Evolutionary conservation across 345 rosid species (phyloP), one percentile per base, ranked within the genome.

Genomic region (Eucalyptus leucophloia): DNA sequence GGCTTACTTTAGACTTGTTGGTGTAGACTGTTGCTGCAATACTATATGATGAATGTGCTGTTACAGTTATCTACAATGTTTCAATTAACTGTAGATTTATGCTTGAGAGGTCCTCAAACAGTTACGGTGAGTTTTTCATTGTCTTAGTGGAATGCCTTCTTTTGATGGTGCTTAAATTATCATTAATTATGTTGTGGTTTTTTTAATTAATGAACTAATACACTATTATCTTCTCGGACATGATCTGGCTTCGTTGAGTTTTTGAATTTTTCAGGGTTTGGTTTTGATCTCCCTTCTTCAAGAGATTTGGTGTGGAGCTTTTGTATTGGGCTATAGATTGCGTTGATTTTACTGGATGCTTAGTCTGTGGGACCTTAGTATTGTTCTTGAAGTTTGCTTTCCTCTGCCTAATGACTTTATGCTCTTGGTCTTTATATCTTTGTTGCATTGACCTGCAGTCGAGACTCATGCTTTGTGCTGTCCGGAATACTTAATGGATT

Each of bases 31-130:
- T 96, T 93, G 95, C 96, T 92, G 92, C 97, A 92, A 92, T 94
- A 86, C 92, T 98, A 87, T 98, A 94, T 88, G 98, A 95, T 90
- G 99, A 98, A 93, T 98, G 99, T 89, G 96, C 98, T 60, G 86
- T 95, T 77, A 93, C 96, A 87, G 94, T 97, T 90, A 93, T 97
- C 91, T 94, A 95, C 90, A 94, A 95, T 83, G 92, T 98, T 93
- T 90, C 97, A 90, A 94, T 98, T 91, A 97, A 97, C 91, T 97
- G 99, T 89, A 93, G 97, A 94, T 96, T 94, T 92, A 97, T 97
- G 99, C 96, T 96, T 90, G 99, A 96, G 96, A 95, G 98, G 92
- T 95, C 97, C 86, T 95, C 99, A 14, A 98, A 96, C 88, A 98
- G 92, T 91, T 97, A 94, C 87, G 99, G 99, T 98, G 91, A 90